phyloP scores from a whole-genome alignment of 306 rosid species.

The Senna siamea region DNA sequence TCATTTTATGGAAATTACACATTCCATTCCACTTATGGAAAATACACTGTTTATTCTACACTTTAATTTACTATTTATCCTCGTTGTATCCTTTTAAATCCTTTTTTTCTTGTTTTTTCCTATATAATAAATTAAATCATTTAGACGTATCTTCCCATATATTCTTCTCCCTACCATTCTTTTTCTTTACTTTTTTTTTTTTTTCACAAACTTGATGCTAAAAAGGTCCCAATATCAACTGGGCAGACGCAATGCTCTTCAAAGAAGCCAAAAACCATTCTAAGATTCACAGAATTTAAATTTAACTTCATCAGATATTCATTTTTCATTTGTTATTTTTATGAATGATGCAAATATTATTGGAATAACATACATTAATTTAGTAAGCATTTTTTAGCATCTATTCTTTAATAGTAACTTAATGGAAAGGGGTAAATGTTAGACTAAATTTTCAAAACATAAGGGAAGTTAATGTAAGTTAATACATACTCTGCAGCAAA shows the following conservation, averaged over 20 bases:
- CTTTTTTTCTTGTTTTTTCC: not conserved
- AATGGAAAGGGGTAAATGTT: constrained; percentile 5
- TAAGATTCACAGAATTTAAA: not conserved
- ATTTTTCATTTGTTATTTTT: not conserved
- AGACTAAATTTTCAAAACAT: not conserved
- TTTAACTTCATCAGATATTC: not conserved
- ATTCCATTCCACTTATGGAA: not conserved
- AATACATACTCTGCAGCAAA: constrained; percentile 95
- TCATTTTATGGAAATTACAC: not conserved
- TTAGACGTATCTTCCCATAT: not conserved
- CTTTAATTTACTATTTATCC: not conserved
- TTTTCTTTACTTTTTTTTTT: too few species aligned
- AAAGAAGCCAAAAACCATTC: not conserved
- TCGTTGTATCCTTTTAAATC: not conserved
- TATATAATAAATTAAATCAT: not conserved
- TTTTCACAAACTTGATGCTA: too few species aligned
- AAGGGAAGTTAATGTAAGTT: not conserved
- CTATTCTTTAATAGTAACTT: constrained; percentile 12
- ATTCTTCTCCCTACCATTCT: not conserved
- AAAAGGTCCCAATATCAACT: too few species aligned
- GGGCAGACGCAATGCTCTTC: too few species aligned
- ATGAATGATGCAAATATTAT: not conserved
- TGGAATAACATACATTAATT: constrained; percentile 24
- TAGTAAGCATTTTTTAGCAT: not conserved
- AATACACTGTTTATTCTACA: not conserved